Evolutionary conservation across 1,284 basidiomycete genomes (phyloP).

Genomic region (Marasmius fiardii): DNA sequence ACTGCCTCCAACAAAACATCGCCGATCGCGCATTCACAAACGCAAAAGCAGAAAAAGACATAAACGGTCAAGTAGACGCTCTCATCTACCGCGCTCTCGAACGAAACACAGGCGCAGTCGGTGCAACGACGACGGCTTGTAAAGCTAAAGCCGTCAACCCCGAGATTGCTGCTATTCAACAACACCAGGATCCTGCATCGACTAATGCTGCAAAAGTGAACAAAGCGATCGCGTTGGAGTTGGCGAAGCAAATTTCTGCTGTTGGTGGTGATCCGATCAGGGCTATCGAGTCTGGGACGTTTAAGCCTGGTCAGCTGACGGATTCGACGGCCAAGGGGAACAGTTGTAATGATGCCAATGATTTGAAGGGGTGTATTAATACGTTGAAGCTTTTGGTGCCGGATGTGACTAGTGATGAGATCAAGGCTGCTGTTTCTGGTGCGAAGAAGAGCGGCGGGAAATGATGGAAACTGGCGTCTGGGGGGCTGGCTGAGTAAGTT

Average conservation of each 20-base stretch:
- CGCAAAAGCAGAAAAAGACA: constrained; percentile 58
- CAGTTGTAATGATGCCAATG: constrained; percentile 49
- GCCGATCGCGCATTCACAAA: constrained; percentile 72
- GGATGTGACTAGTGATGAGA: constrained; percentile 60
- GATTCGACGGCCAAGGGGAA: constrained; percentile 54
- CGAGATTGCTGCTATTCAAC: constrained; percentile 63
- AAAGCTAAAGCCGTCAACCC: constrained; percentile 60
- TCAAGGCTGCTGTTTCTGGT: constrained; percentile 48
- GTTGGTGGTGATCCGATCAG: constrained; percentile 61
- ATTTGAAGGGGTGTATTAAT: constrained; percentile 59
- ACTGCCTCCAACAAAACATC: constrained; percentile 63
- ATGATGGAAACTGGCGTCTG: too few species aligned
- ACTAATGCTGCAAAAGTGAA: constrained; percentile 53
- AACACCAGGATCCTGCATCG: constrained; percentile 71
- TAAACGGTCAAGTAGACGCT: constrained; percentile 55
- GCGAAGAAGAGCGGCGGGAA: background rate
- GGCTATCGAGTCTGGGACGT: constrained; percentile 63
- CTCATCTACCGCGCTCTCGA: constrained; percentile 66
- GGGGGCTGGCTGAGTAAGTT: too few species aligned
- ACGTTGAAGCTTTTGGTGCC: constrained; percentile 45
- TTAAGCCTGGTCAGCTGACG: constrained; percentile 51
- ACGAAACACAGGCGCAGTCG: constrained; percentile 61
- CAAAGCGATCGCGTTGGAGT: constrained; percentile 58
- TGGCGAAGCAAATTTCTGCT: constrained; percentile 59
- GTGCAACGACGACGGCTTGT: constrained; percentile 46